These are phyloP conservation scores for Tripidium arundinaceum DNA, from an alignment of 202 grass and related monocot genomes.

Conservation along the genomic window DNA sequence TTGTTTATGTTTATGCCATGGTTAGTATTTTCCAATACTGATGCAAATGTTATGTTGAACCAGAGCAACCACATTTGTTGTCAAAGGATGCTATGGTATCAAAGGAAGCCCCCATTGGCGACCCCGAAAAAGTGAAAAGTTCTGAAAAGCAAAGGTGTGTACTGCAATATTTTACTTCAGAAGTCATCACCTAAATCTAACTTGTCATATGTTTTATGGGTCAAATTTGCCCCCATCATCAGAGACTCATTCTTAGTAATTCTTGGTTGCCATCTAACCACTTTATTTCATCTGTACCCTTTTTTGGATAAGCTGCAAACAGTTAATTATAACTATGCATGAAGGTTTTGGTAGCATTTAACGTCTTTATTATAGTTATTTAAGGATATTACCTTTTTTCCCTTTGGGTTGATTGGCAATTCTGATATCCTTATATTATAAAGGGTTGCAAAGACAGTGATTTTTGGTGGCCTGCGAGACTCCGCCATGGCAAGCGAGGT, in stretches of 20 bases:
- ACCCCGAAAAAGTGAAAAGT: constrained; percentile 42
- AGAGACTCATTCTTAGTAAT: no score
- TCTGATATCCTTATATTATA: constrained; percentile 3
- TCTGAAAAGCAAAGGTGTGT: constrained; percentile 89
- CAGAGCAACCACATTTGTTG: constrained; percentile 32
- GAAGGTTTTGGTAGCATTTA: not conserved
- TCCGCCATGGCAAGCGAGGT: constrained; percentile 72
- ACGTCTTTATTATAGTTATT: not conserved
- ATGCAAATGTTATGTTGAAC: constrained; percentile 24
- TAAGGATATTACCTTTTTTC: constrained; percentile 1
- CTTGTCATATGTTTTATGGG: no score
- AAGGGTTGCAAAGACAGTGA: constrained; percentile 89
- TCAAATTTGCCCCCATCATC: no score
- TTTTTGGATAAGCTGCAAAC: not conserved
- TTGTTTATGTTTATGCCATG: not conserved
- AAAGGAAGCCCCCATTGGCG: constrained; percentile 22
- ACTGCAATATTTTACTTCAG: constrained; percentile 10
- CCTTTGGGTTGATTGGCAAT: not conserved
- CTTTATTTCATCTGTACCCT: not conserved
- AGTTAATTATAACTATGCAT: not conserved
- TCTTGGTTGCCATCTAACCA: not conserved
- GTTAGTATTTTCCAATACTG: not conserved
- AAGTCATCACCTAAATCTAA: constrained; percentile 4
- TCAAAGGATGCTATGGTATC: constrained; percentile 15
- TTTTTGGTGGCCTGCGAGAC: constrained; percentile 66